phyloP scores from a whole-genome alignment of 257 asterid species.

The Solanum dulcamara region DNA sequence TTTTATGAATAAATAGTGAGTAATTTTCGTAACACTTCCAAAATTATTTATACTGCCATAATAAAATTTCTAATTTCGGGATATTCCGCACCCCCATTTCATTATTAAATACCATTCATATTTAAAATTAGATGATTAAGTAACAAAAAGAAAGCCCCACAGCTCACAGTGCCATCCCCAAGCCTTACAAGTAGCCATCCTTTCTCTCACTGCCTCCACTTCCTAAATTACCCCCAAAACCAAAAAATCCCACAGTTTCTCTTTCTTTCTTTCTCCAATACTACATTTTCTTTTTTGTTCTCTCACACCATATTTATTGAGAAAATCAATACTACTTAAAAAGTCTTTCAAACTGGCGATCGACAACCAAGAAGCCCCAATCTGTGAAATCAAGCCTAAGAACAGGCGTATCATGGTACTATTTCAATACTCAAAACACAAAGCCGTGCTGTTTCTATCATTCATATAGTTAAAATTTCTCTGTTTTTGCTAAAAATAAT shows the following conservation, averaged over 20 bases:
- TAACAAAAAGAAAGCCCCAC: neutral
- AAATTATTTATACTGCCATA: no score
- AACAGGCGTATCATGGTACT: slow-evolving; percentile 77
- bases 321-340: neutral
- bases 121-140: neutral
- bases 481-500: neutral
- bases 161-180: neutral
- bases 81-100: no score
- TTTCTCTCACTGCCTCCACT: slow-evolving; percentile 29
- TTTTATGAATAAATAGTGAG: no score
- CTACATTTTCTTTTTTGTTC: neutral
- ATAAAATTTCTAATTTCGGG: no score
- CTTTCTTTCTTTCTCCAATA: neutral
- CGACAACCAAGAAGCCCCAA: slow-evolving; percentile 42
- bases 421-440: neutral
- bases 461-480: neutral
- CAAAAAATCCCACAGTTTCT: neutral
- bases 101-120: no score
- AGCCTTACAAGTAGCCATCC: slow-evolving; percentile 13
- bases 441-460: neutral
- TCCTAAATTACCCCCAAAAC: slow-evolving; percentile 12
- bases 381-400: slow-evolving; percentile 59
- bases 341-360: slow-evolving; percentile 67
- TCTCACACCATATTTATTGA: neutral
- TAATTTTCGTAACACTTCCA: no score